Conservation (phyloP, 2,329 filamentous ascomycete genomes). For the Paraphoma sp. region DNA sequence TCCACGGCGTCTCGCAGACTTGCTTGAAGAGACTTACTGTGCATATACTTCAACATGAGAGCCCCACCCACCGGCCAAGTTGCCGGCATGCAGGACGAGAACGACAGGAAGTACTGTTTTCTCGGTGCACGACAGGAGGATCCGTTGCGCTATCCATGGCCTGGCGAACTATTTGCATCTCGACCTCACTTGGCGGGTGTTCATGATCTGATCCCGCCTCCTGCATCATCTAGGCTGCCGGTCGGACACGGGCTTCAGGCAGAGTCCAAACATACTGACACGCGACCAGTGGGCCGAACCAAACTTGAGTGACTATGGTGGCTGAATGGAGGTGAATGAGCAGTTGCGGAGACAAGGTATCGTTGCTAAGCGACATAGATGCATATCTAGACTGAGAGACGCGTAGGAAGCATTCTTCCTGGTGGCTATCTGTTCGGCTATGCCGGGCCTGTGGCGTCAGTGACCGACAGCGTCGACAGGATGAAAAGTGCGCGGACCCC, state of each 20-base stretch:
- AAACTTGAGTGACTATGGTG: constrained; percentile 8
- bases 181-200: too few relatives aligned
- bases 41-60: not conserved
- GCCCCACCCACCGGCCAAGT: not conserved
- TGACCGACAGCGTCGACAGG: not conserved
- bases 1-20: not conserved
- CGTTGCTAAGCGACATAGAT: not conserved
- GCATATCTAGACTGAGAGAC: not conserved
- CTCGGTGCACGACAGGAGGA: not conserved
- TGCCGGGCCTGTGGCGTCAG: not conserved
- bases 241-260: not conserved
- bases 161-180: too few relatives aligned
- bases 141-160: too few relatives aligned
- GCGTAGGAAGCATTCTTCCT: not conserved
- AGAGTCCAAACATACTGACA: not conserved
- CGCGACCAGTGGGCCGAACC: not conserved
- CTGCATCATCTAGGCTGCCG: too few relatives aligned
- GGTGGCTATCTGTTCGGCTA: not conserved
- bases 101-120: not conserved
- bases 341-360: not conserved
- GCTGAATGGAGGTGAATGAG: not conserved
- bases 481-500: not conserved
- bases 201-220: too few relatives aligned
- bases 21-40: not conserved
- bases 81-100: not conserved